phyloP scores from a whole-genome alignment of 2,329 filamentous ascomycete species.

The Apiospora rasikravindrae region DNA sequence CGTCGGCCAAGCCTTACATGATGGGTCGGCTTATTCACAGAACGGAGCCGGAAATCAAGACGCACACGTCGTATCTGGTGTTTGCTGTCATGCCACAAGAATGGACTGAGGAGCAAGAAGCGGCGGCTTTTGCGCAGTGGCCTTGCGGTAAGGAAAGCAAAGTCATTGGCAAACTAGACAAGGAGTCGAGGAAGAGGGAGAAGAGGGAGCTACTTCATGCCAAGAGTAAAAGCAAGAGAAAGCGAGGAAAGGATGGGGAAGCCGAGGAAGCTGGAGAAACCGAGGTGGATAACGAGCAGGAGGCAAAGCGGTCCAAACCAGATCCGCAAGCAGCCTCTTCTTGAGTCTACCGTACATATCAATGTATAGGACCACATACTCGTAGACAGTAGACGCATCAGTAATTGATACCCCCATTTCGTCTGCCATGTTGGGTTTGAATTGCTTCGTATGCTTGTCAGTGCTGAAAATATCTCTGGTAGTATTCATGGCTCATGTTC shows the following conservation, averaged over 20 bases:
- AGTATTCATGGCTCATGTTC: not conserved
- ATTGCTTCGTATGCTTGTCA: not conserved
- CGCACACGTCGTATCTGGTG: slow-evolving; percentile 94
- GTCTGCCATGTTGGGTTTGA: not conserved
- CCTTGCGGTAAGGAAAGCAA: slow-evolving; percentile 60
- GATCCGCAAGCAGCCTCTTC: slow-evolving; percentile 8
- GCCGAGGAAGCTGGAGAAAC: not conserved
- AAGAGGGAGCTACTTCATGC: slow-evolving; percentile 57
- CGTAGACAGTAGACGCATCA: not conserved
- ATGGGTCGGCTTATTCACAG: slow-evolving; percentile 81
- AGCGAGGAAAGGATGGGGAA: slow-evolving; percentile 26
- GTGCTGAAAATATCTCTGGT: not conserved
- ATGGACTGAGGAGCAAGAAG: slow-evolving; percentile 86
- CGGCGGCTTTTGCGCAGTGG: slow-evolving; percentile 67
- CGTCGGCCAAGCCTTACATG: slow-evolving; percentile 64
- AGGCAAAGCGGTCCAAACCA: slow-evolving; percentile 15
- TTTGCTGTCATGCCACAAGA: slow-evolving; percentile 88
- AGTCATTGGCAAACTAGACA: slow-evolving; percentile 59
- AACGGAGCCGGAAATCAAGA: slow-evolving; percentile 88
- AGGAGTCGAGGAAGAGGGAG: slow-evolving; percentile 60
- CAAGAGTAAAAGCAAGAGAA: slow-evolving; percentile 50
- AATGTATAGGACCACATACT: not conserved
- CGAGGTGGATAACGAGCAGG: not conserved
- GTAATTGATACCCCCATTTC: slow-evolving; percentile 3
- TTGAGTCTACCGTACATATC: not conserved